Evolutionary conservation across 2,329 filamentous ascomycete genomes (phyloP), one percentile per base, ranked within the genome.

Genomic region (Exserohilum turcica): DNA sequence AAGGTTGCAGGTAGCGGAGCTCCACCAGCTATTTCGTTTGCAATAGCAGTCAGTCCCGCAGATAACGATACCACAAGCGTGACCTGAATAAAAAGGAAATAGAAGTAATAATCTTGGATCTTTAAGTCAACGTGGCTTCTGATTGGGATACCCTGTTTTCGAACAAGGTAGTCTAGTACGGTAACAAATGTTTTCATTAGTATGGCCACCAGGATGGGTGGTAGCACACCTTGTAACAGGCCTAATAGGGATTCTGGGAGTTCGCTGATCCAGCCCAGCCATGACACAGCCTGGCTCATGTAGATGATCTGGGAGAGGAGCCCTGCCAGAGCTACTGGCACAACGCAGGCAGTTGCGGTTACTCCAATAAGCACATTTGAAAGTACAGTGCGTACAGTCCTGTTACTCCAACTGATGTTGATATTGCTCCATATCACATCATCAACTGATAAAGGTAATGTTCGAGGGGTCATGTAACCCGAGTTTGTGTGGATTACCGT

Each of bases 91-190:
- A 58, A 56, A 9, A 60, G 47, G 39, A 60, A 60, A 42, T 31
- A 58, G 6, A 60, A 60, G 49, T 60, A 60, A 39, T 48, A 58
- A 24, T 60, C 52, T 31, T 60, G 15, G 3, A 60, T 48, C 50
- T 51, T 58, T 6, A 48, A 6, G 27, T 51, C 29, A 6, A 56
- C 42, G 6, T 46, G 10, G 46, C 52, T 60, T 19, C 24, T 60
- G 16, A 24, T 39, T 15, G 39, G 13, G 18, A 54, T 48, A 13
- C 55, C 36, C 33, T 60, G 39, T 28, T 58, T 51, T 29, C 5
- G 1, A 9, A 60, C 31, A 19, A 60, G 45, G 16, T 46, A 50
- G 5, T 53, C 24, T 39, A 52, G 16, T 21, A 33, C 13, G 0
- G 18, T 13, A 24, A 45, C 29, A 16, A 51, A 60, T 24, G 15